Conservation (phyloP, 148 eudicot genomes). For the Amaranthus palmeri region DNA sequence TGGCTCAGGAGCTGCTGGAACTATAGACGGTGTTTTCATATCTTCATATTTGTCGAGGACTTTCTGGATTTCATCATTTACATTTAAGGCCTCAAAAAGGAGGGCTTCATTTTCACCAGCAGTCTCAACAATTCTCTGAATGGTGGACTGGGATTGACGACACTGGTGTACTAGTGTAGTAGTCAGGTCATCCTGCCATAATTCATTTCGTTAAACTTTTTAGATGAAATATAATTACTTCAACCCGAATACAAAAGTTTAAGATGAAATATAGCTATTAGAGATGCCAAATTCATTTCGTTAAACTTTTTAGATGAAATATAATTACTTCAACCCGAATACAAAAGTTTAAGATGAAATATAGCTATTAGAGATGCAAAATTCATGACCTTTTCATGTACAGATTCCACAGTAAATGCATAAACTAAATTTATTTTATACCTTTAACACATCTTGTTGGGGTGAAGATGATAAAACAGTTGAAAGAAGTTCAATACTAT, state of each 20-base stretch:
- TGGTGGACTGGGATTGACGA: slow-evolving; percentile 59
- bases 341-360: too few species aligned
- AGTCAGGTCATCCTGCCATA: slow-evolving; percentile 88
- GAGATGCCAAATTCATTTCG: neutral
- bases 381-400: neutral
- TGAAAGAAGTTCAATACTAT: slow-evolving; percentile 82
- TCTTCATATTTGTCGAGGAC: slow-evolving; percentile 73
- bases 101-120: slow-evolving; percentile 88
- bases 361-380: neutral
- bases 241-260: too few species aligned
- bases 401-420: neutral
- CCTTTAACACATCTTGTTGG: slow-evolving; percentile 89
- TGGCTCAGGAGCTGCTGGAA: slow-evolving; percentile 57
- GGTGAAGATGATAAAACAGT: slow-evolving; percentile 94
- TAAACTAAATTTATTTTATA: slow-evolving; percentile 21
- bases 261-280: neutral
- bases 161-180: slow-evolving; percentile 81
- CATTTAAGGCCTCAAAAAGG: slow-evolving; percentile 90
- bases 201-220: too few species aligned
- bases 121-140: slow-evolving; percentile 77
- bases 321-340: too few species aligned
- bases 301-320: too few species aligned
- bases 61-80: slow-evolving; percentile 91
- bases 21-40: slow-evolving; percentile 47
- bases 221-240: too few species aligned